Evolutionary conservation across 768 basidiomycete species (phyloP), one percentile per base, ranked within the genome.

Genomic region (Flagelloscypha sp.): DNA sequence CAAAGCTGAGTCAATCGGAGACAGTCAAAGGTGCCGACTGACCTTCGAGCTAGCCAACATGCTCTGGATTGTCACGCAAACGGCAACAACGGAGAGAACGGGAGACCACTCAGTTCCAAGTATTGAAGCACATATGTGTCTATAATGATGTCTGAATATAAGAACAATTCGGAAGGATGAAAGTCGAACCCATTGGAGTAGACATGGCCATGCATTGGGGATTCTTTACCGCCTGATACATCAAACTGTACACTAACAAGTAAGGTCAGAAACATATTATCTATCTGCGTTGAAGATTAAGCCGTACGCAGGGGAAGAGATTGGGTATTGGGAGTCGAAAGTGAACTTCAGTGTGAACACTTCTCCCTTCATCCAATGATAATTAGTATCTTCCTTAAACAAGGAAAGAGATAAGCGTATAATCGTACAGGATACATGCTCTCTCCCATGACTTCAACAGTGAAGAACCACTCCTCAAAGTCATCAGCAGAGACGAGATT

Each of bases 1-100:
- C 12, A 22, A 3, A 28, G 12, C 12, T 25, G 27, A 24, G 24
- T 36, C n/a, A 24, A 19, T 29, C 7, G 23, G 20, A 24, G 27
- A 28, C 27, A 36, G 19, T 19, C 23, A 19, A 19, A 10, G 11
- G 27, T 11, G 29, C 24, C n/a, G 30, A 40, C 44, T 30, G 43
- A 84, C 87, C 77, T 86, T 92, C 74, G 84, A 88, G 6, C 84
- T 87, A 16, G 86, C 89, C 38, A 93, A 69, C 89, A 93, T 93
- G 49, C 84, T 86, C 61, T 92, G 89, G 30, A 93, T 58, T 3
- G 88, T 90, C 12, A 89, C 73, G 48, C 85, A 89, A 27, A 90
- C 76, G 2, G 84, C 72, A 18, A 79, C 66, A 15, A 86, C 85
- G 42, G 81, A 86, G 43, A 89, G 59, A n/a, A 88, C 85, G 0